Evolutionary conservation across 495 filamentous ascomycete genomes (phyloP).

Genomic region (Parathielavia hyrcaniae): DNA sequence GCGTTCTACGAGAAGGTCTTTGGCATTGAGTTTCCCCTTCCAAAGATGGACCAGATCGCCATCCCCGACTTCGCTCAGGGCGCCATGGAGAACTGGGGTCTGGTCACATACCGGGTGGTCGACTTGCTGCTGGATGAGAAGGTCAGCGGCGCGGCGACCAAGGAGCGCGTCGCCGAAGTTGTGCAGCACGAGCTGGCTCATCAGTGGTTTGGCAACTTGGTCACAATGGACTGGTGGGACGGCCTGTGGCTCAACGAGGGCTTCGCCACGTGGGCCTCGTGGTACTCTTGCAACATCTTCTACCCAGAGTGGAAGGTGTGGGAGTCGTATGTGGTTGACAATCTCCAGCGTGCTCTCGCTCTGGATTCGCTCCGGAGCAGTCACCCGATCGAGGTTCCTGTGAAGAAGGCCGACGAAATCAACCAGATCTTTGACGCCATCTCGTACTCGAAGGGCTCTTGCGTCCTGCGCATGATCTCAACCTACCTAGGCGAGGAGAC

Average conservation of each 20-base stretch:
- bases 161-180: conserved; percentile 87
- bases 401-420: conserved; percentile 90
- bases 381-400: conserved; percentile 95
- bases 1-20: conserved; percentile 75
- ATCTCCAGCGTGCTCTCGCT: conserved; percentile 76
- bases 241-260: conserved; percentile 97
- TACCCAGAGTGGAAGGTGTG: conserved; percentile 99
- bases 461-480: conserved; percentile 94
- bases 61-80: conserved; percentile 90
- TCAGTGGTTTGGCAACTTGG: conserved; percentile 98
- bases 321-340: conserved; percentile 89
- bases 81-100: conserved; percentile 99
- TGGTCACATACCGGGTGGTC: conserved; percentile 90
- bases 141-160: conserved; percentile 81
- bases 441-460: conserved; percentile 94
- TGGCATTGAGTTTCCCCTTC: conserved; percentile 58
- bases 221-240: conserved; percentile 99
- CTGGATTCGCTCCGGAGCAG: conserved; percentile 89
- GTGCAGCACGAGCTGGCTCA: conserved; percentile 97
- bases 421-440: conserved; percentile 99
- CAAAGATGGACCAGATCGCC: conserved; percentile 98
- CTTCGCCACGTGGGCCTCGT: conserved; percentile 83
- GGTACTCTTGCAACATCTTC: conserved; percentile 75
- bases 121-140: conserved; percentile 90
- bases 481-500: conserved; percentile 87